Evolutionary conservation across 805 yeast species (phyloP).

Genomic region (Ogataea siamensis): DNA sequence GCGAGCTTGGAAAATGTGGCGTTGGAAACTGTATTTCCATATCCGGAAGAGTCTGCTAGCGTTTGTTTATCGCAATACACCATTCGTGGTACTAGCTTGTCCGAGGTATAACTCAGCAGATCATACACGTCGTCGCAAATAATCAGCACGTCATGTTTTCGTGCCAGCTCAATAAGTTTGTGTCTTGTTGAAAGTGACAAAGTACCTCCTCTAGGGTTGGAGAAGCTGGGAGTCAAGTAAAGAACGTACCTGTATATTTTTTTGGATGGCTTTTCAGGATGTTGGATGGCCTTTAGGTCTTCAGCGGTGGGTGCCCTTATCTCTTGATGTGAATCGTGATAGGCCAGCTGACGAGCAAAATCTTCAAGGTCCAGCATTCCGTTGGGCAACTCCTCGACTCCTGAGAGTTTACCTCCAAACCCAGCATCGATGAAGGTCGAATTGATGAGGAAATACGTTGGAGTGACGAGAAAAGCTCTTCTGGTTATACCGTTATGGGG

Average conservation of each 20-base stretch:
- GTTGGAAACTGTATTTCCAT: constrained; percentile 75
- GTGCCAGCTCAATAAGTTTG: constrained; percentile 60
- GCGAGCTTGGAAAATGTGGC: constrained; percentile 73
- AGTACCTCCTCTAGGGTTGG: constrained; percentile 77
- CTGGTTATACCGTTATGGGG: constrained; percentile 60
- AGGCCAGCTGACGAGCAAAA: constrained; percentile 46
- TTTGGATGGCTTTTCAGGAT: constrained; percentile 41
- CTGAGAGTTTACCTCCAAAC: constrained; percentile 61
- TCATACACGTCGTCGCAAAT: constrained; percentile 85
- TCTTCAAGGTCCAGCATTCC: constrained; percentile 48
- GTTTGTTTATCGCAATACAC: constrained; percentile 64
- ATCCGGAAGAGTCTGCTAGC: constrained; percentile 30
- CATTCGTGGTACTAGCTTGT: constrained; percentile 36
- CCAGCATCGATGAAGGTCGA: constrained; percentile 77
- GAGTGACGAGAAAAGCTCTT: constrained; percentile 72
- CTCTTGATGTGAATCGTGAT: constrained; percentile 36
- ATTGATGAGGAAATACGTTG: constrained; percentile 79
- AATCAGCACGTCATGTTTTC: constrained; percentile 69
- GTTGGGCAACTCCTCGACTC: constrained; percentile 56
- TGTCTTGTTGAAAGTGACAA: constrained; percentile 49
- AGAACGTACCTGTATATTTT: constrained; percentile 66
- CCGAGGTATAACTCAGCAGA: constrained; percentile 47
- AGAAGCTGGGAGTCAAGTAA: constrained; percentile 73
- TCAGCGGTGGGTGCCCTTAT: constrained; percentile 21
- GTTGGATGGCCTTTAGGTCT: constrained; percentile 33